Evolutionary conservation across 371 early-diverging fungal genomes (phyloP), one percentile per base, ranked within the genome.

Genomic region (Amoeboradix gromovi): DNA sequence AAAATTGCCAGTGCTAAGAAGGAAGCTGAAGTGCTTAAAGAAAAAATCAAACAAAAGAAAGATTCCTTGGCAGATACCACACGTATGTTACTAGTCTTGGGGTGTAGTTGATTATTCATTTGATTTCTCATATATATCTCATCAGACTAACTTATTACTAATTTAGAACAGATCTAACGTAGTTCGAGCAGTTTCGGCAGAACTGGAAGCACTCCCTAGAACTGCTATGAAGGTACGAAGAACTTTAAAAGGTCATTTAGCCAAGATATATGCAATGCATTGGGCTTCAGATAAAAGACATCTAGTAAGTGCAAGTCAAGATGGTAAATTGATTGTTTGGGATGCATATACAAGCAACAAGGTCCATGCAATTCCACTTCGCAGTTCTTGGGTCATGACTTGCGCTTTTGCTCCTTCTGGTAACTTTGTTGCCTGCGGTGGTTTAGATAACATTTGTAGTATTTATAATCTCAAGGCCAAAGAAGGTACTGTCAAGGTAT

Each of bases 321-420:
- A 97, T 76, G 96, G 98, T 71, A 97, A 95, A 77, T 80, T 97
- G 68, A 90, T 97, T 66, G 94, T 96, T 28, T 97, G 98, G 96
- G 94, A 97, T 74, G 91, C 94, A 16, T 92, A 87, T 74, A 86
- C 91, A 31, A 91, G 95, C 70, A 94, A 97, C 83, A 97, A 97
- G 78, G 83, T 92, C 48, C 88, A 90, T 74, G 95, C 95, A 30
- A 94, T 97, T 74, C 94, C 96, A 22, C 78, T 97, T 68, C 86
- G 91, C 29, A 94, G 95, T 0, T 91, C 94, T 2, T 97, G 98
- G 98, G 98, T 97, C 69, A 97, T 97, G 98, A 94, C 96, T 30
- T 93, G 93, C 74, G 95, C 98, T 0, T 97, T 92, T 74, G 88
- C 94, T 27, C 96, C 95, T 1, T 89, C 90, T n/a, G 93, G 96